These are phyloP conservation scores for Tephrocybe sp. DNA, from an alignment of 768 basidiomycete genomes.

Conservation along the genomic window DNA sequence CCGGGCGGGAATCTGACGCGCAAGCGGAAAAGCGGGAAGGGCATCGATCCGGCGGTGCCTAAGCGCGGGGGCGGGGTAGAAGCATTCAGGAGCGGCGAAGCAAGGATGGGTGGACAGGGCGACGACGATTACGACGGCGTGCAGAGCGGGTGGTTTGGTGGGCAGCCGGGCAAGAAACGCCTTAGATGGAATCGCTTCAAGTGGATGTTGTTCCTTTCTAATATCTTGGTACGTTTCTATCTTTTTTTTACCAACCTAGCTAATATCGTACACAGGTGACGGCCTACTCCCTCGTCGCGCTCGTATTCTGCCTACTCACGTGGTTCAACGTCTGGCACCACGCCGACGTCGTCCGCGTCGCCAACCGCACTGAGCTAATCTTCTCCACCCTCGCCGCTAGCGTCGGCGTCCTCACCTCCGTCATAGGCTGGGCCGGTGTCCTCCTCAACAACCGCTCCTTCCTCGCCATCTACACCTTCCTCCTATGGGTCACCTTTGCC, in stretches of 20 bases:
- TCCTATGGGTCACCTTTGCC: slow-evolving; percentile 75
- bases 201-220: slow-evolving; percentile 72
- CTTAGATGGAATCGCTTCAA: slow-evolving; percentile 85
- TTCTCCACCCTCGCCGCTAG: slow-evolving; percentile 67
- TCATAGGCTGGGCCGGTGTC: slow-evolving; percentile 81
- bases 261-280: slow-evolving; percentile 37
- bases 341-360: slow-evolving; percentile 69
- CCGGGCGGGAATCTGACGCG: slow-evolving; percentile 29
- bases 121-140: slow-evolving; percentile 48
- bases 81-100: slow-evolving; percentile 45
- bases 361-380: slow-evolving; percentile 66
- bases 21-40: slow-evolving; percentile 23
- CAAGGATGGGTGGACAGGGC: slow-evolving; percentile 39
- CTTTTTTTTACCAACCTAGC: slow-evolving; percentile 2
- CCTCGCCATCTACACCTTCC: slow-evolving; percentile 75
- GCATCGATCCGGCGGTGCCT: slow-evolving; percentile 37
- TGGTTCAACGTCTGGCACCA: slow-evolving; percentile 77
- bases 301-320: slow-evolving; percentile 67
- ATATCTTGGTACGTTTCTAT: slow-evolving; percentile 40
- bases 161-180: slow-evolving; percentile 33
- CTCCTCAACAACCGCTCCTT: slow-evolving; percentile 85
- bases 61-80: slow-evolving; percentile 65
- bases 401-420: slow-evolving; percentile 60
- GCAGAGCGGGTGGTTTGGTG: slow-evolving; percentile 16
- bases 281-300: slow-evolving; percentile 55